Evolutionary conservation across 164 flowering plant species (phyloP), one percentile per base, ranked within the genome.

Genomic region (Macadamia tetraphylla): DNA sequence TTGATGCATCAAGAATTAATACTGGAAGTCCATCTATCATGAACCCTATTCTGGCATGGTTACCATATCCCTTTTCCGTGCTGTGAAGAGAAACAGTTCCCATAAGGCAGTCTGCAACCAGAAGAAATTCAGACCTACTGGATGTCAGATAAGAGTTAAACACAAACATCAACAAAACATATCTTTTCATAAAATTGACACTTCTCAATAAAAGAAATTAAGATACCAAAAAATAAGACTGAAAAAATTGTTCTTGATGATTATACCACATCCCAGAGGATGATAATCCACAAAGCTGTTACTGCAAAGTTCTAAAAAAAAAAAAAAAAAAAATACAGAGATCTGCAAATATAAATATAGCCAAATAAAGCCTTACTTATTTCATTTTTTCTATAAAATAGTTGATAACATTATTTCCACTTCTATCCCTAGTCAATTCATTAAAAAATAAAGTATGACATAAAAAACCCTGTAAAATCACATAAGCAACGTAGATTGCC

Each of bases 121-220:
- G 86, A 76, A 83, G 80, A 61, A 82, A 80, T 43, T 66, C 65
- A 76, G 77, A 75, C 76, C 91, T 89, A 76, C 67, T 31, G 57
- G 63, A 77, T 56, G 67, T 82, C 72, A 82, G 75, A 76, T 62
- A 62, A 74, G 35, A 68, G 30, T 40, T n/a, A 51, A 49, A 29
- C 60, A 35, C 12, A 30, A 62, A 55, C 30, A 29, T 7, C n/a
- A 6, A 59, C 6, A 66, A 69, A 29, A 35, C 40, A 35, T 5
- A 35, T 35, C 40, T 35, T 35, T 35, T 35, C 40, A 35, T 18
- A 29, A 57, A 29, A 48, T 17, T n/a, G 5, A 64, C 53, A 49
- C 11, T 49, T 23, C 8, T 10, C 53, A 49, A 49, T 49, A 49
- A 10, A 49, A 14, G 15, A 49, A 49, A 10, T 49, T 49, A 49